phyloP scores from a whole-genome alignment of 108 stramenopile species.

The Skeletonema menzelii region DNA sequence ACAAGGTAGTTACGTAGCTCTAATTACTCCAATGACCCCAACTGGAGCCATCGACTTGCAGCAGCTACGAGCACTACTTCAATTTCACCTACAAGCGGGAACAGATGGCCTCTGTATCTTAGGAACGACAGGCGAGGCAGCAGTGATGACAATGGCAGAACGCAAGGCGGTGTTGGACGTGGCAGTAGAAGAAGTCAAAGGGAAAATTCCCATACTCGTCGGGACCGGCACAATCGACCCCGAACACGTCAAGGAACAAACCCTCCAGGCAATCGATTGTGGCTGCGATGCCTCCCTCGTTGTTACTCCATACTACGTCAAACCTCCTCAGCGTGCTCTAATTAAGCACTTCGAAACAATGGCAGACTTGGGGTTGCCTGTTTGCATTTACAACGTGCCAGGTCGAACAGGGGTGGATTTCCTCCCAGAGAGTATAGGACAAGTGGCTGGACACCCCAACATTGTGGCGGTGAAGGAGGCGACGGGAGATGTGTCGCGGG shows the following conservation, averaged over 20 bases:
- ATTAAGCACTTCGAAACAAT: conserved; percentile 62
- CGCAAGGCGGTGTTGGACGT: conserved; percentile 56
- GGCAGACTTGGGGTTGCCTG: conserved; percentile 70
- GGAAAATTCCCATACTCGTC: conserved; percentile 63
- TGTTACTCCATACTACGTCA: conserved; percentile 86
- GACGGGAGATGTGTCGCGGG: conserved; percentile 65
- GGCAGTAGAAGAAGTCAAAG: conserved; percentile 61
- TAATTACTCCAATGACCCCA: conserved; percentile 70
- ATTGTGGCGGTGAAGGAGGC: conserved; percentile 79
- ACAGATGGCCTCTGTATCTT: conserved; percentile 77
- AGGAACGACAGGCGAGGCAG: conserved; percentile 80
- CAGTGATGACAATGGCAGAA: conserved; percentile 56
- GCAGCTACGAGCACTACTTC: conserved; percentile 53
- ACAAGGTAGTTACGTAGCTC: conserved; percentile 62
- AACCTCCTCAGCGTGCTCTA: conserved; percentile 75
- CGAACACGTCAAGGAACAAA: conserved; percentile 46
- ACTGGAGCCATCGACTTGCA: conserved; percentile 57
- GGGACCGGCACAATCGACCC: conserved; percentile 72
- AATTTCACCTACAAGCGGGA: conserved; percentile 64
- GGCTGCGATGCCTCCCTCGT: conserved; percentile 80
- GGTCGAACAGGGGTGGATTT: conserved; percentile 58
- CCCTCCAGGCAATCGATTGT: conserved; percentile 60
- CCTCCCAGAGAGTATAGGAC: conserved; percentile 53
- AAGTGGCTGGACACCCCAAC: conserved; percentile 51
- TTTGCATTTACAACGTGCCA: conserved; percentile 86